Conservation (phyloP, 1,284 basidiomycete species). For the Exobasidium rhododendri region DNA sequence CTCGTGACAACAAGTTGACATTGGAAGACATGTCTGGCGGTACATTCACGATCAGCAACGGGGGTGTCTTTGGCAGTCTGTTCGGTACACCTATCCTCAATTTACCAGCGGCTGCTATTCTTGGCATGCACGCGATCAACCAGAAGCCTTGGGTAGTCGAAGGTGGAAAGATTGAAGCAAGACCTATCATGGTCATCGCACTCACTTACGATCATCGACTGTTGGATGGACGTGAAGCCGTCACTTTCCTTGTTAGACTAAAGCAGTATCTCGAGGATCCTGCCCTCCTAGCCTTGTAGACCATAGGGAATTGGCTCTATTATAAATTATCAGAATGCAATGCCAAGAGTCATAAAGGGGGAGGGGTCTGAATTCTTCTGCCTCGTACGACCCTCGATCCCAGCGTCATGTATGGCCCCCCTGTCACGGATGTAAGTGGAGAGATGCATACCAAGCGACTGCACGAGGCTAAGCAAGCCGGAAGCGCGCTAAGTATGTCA, state of each 20-base stretch:
- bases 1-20: slow-evolving; percentile 87
- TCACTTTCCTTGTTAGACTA: slow-evolving; percentile 87
- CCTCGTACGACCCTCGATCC: no score
- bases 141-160: slow-evolving; percentile 83
- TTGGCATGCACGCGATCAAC: slow-evolving; percentile 96
- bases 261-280: slow-evolving; percentile 30
- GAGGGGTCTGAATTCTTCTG: no score
- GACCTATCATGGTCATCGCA: slow-evolving; percentile 82
- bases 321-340: slow-evolving; percentile 3
- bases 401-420: no score
- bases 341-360: no score
- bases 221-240: slow-evolving; percentile 91
- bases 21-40: slow-evolving; percentile 84
- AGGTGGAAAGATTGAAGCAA: slow-evolving; percentile 79
- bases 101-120: slow-evolving; percentile 87
- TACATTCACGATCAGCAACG: slow-evolving; percentile 98
- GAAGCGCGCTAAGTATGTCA: no score
- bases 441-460: neutral
- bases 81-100: slow-evolving; percentile 94
- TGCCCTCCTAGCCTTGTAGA: slow-evolving; percentile 14
- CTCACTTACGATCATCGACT: slow-evolving; percentile 95
- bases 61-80: slow-evolving; percentile 94
- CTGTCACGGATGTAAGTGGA: no score
- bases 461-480: no score
- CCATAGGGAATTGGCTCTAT: neutral